Evolutionary conservation across 106 monocot genomes (phyloP).

Genomic region (Platanthera guangdongensis): DNA sequence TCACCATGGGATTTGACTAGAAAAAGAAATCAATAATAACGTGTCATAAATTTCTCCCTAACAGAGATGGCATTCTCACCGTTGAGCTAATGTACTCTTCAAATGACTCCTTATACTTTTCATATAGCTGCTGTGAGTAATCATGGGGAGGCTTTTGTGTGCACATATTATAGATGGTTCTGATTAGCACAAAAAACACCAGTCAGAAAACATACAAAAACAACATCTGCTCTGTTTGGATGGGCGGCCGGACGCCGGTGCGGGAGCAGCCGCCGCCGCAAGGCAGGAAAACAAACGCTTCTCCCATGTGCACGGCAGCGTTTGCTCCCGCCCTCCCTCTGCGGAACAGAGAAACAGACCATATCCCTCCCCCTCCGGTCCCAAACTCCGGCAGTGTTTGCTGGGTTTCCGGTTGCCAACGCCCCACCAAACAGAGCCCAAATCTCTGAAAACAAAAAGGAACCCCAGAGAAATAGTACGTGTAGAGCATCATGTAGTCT

Average conservation of each 20-base stretch:
- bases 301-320: too few species aligned
- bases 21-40: neutral
- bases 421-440: too few species aligned
- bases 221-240: too few species aligned
- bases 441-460: neutral
- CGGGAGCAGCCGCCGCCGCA: neutral
- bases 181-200: constrained; percentile 7
- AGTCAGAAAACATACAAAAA: neutral
- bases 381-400: too few species aligned
- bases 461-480: constrained; percentile 25
- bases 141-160: constrained; percentile 86
- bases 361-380: too few species aligned
- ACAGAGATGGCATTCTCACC: constrained; percentile 18
- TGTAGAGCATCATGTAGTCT: constrained; percentile 92
- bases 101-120: constrained; percentile 63
- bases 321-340: too few species aligned
- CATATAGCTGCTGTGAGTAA: constrained; percentile 87
- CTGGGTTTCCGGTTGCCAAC: too few species aligned
- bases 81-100: constrained; percentile 65
- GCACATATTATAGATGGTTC: constrained; percentile 93
- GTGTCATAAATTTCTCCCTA: neutral
- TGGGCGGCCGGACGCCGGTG: too few species aligned
- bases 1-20: neutral
- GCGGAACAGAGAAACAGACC: too few species aligned
- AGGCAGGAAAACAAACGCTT: neutral